Percentiles rank a stretch among this genome's conserved stretches.
These are phyloP conservation scores for Priceomyces haplophilus DNA, from an alignment of 805 yeast species.

Conservation along the genomic window DNA sequence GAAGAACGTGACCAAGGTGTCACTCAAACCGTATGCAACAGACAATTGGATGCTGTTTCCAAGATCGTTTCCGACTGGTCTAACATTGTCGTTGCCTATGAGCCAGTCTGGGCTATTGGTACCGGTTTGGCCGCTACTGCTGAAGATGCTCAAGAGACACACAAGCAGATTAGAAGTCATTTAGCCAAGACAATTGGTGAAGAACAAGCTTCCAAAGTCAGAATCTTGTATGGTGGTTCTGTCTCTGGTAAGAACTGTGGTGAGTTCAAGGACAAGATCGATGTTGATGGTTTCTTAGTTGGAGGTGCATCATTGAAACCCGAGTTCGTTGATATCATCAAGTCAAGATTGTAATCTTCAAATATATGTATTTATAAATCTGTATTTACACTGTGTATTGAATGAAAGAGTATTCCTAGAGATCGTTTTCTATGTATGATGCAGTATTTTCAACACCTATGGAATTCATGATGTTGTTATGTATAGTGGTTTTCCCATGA, in stretches of 20 bases:
- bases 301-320: constrained; percentile 99
- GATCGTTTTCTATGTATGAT: background rate
- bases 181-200: constrained; percentile 73
- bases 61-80: constrained; percentile 84
- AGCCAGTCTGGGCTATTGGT: constrained; percentile 99
- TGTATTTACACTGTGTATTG: background rate
- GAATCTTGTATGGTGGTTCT: constrained; percentile 98
- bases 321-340: constrained; percentile 93
- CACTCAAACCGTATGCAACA: constrained; percentile 82
- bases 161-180: constrained; percentile 81
- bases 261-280: constrained; percentile 86
- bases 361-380: background rate
- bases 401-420: too few species aligned
- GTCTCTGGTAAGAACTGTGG: constrained; percentile 92
- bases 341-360: constrained; percentile 66
- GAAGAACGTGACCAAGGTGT: constrained; percentile 90
- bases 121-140: constrained; percentile 99
- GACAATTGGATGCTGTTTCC: constrained; percentile 87
- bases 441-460: background rate
- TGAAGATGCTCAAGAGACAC: constrained; percentile 95
- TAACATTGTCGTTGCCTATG: constrained; percentile 92
- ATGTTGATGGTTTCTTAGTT: constrained; percentile 97
- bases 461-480: constrained; percentile 11
- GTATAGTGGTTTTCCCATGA: constrained; percentile 6
- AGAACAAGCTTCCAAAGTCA: constrained; percentile 69